These are phyloP conservation scores for Deinandra increscens DNA, from an alignment of 129 eudicot genomes.

Conservation along the genomic window DNA sequence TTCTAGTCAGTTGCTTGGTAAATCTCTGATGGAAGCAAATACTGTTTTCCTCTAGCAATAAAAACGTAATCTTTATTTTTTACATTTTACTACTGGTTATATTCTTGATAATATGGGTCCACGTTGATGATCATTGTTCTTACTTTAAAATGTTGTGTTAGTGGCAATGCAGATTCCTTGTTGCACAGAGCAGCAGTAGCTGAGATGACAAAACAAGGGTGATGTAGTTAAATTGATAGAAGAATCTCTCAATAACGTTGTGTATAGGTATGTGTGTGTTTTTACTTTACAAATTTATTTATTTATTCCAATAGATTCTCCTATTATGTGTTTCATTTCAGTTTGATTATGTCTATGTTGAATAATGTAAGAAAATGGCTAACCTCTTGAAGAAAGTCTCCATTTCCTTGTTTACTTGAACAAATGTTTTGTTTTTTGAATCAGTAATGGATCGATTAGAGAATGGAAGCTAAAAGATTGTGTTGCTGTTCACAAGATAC, in stretches of 20 bases:
- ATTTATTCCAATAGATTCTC: too few species aligned
- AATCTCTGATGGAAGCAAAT: constrained; percentile 73
- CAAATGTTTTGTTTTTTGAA: too few species aligned
- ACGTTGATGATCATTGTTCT: neutral
- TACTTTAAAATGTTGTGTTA: neutral
- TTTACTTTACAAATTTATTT: too few species aligned
- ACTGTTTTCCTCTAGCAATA: constrained; percentile 56
- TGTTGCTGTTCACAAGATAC: too few species aligned
- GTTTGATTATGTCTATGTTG: too few species aligned
- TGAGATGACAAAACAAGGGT: constrained; percentile 70
- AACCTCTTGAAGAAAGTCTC: too few species aligned
- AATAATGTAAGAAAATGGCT: too few species aligned
- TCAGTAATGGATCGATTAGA: too few species aligned
- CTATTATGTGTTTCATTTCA: too few species aligned
- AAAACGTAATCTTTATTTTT: constrained; percentile 45
- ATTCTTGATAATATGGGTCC: neutral
- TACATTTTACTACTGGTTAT: neutral
- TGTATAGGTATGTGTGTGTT: constrained; percentile 36
- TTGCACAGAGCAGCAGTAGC: constrained; percentile 92
- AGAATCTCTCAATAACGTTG: constrained; percentile 53
- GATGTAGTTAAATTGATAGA: constrained; percentile 72
- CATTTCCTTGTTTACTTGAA: too few species aligned
- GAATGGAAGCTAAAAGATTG: too few species aligned
- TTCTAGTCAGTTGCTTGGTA: constrained; percentile 71
- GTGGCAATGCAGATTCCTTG: constrained; percentile 63